Evolutionary conservation across 2,329 filamentous ascomycete species (phyloP), one percentile per base, ranked within the genome.

Genomic region (Calonectria pauciramosa): DNA sequence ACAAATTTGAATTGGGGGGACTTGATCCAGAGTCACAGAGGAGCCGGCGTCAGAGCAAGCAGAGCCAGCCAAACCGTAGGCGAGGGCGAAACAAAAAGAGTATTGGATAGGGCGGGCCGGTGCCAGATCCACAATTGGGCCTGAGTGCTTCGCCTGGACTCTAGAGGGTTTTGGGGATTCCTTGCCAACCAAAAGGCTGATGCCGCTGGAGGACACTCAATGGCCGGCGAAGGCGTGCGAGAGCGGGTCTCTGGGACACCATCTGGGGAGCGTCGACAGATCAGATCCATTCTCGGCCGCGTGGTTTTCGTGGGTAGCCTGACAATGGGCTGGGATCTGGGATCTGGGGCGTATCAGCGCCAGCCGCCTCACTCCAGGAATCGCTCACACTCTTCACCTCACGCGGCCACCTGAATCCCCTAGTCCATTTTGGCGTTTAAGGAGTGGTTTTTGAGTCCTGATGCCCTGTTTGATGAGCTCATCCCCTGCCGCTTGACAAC

Each of bases 101-200:
- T 75, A 77, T 80, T 81, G 78, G 74, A 79, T 59, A 71, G 79
- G 75, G 76, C 65, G 73, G 71, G 63, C 71, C 66, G 66, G 70
- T 47, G 52, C 56, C 71, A 78, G 76, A 79, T 83, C 83, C 83
- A 84, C 83, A 84, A 78, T 84, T 84, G 80, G 83, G 83, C 83
- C 76, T 83, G 82, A 81, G 79, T 84, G 83, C 83, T 83, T 84
- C 72, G 70, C 71, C 76, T 79, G 77, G 76, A 44, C 71, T 68
- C 76, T 23, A 71, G 75, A 76, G 76, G 69, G 72, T 74, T 75
- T 75, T 74, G 74, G 70, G 74, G 73, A 56, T 72, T 79, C 80
- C 79, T 78, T 81, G 80, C 74, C 76, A 80, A 76, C 74, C 49
- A 73, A 70, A 69, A 64, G 68, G 71, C 79, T 79, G 72, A 77